Percentiles rank a stretch among this genome's conserved stretches.
Conservation (phyloP, 371 early-diverging fungal species). For the Mucor saturninus region DNA sequence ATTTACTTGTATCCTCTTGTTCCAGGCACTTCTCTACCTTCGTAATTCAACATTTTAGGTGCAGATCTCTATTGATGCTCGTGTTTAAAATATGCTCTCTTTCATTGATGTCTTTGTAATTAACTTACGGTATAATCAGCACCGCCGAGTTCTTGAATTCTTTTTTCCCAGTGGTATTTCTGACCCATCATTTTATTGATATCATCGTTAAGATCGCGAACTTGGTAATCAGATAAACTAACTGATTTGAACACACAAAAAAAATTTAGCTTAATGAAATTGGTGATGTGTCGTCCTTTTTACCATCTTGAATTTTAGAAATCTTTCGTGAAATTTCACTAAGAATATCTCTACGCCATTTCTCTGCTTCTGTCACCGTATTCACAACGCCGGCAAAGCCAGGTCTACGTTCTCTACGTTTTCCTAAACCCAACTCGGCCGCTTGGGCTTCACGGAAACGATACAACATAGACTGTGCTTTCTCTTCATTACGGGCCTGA, state of each 20-base stretch:
- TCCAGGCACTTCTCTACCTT: slow-evolving; percentile 92
- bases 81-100: neutral
- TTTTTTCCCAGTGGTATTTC: slow-evolving; percentile 91
- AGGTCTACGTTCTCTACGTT: slow-evolving; percentile 74
- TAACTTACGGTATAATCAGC: slow-evolving; percentile 81
- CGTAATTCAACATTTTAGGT: slow-evolving; percentile 79
- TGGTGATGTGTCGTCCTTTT: slow-evolving; percentile 6
- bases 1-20: slow-evolving; percentile 88
- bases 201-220: slow-evolving; percentile 94
- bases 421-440: slow-evolving; percentile 79
- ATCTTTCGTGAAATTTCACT: slow-evolving; percentile 88
- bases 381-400: slow-evolving; percentile 72
- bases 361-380: slow-evolving; percentile 80
- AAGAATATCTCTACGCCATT: slow-evolving; percentile 89
- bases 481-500: slow-evolving; percentile 97
- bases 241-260: slow-evolving; percentile 41
- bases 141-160: slow-evolving; percentile 93
- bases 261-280: no score
- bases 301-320: slow-evolving; percentile 90
- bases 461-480: slow-evolving; percentile 97
- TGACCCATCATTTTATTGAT: slow-evolving; percentile 93
- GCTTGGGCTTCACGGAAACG: slow-evolving; percentile 95
- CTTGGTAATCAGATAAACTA: slow-evolving; percentile 85
- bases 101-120: no score
- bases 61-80: slow-evolving; percentile 61